A percentile compares a stretch with the other conserved stretches of the same genome.
phyloP scores from a whole-genome alignment of 805 yeast genomes.

The Wickerhamomyces canadensis region DNA sequence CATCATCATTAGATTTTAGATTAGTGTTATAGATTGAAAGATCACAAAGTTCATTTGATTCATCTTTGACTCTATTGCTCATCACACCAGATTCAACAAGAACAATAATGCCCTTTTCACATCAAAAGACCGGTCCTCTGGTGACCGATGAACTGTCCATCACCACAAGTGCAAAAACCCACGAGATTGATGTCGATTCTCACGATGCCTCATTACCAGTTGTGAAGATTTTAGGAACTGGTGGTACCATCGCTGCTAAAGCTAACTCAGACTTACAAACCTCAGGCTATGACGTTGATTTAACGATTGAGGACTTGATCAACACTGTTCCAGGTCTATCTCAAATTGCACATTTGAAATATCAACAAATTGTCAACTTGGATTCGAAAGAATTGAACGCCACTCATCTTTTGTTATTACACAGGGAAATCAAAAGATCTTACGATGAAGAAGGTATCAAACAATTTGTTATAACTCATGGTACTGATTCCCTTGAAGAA shows the following conservation, averaged over 20 bases:
- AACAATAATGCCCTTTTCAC: not conserved
- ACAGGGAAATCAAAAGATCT: constrained; percentile 41
- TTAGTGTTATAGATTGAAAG: too few relatives aligned
- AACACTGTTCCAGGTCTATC: constrained; percentile 57
- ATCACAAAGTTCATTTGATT: too few relatives aligned
- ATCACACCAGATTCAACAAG: too few relatives aligned
- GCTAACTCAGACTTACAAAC: constrained; percentile 42
- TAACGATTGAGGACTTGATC: constrained; percentile 48
- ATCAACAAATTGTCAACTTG: constrained; percentile 54
- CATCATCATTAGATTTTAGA: too few relatives aligned
- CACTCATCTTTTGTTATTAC: constrained; percentile 38
- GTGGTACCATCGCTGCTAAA: constrained; percentile 57
- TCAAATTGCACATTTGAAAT: constrained; percentile 54
- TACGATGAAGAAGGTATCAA: constrained; percentile 39
- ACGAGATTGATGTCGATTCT: constrained; percentile 23
- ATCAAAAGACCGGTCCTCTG: not conserved
- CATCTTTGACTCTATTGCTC: too few relatives aligned
- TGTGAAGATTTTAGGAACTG: constrained; percentile 51
- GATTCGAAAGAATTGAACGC: constrained; percentile 59
- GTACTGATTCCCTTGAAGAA: constrained; percentile 66
- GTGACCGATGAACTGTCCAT: constrained; percentile 16
- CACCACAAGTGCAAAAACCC: constrained; percentile 20
- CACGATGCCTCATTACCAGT: constrained; percentile 19
- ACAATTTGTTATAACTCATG: constrained; percentile 65
- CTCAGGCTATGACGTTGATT: constrained; percentile 51